These are phyloP conservation scores for Leucocoprinus sp. DNA, from an alignment of 768 basidiomycete genomes.

Conservation along the genomic window DNA sequence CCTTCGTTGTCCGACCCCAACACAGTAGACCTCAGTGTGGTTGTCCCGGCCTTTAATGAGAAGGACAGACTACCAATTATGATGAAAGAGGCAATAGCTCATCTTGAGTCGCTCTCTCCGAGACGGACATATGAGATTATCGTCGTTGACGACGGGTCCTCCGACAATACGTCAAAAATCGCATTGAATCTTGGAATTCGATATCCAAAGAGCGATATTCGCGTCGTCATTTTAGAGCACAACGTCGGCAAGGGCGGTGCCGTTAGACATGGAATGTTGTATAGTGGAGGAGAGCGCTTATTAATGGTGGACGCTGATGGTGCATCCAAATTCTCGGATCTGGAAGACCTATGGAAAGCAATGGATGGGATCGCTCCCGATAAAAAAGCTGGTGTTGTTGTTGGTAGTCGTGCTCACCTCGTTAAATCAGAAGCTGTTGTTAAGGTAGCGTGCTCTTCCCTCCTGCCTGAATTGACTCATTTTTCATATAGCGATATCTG, in stretches of 20 bases:
- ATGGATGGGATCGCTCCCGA: slow-evolving; percentile 56
- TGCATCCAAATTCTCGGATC: slow-evolving; percentile 79
- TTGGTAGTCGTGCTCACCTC: slow-evolving; percentile 89
- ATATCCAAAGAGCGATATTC: slow-evolving; percentile 53
- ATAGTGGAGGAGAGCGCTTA: slow-evolving; percentile 65
- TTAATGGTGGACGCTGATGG: slow-evolving; percentile 95
- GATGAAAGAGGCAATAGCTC: slow-evolving; percentile 67
- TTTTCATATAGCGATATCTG: slow-evolving; percentile 60
- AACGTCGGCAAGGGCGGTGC: slow-evolving; percentile 94
- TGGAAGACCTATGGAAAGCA: slow-evolving; percentile 68
- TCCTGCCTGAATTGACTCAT: neutral
- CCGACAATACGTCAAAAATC: slow-evolving; percentile 59
- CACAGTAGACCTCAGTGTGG: slow-evolving; percentile 65
- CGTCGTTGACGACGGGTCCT: slow-evolving; percentile 86
- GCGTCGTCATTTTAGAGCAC: slow-evolving; percentile 66
- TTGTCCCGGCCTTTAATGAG: slow-evolving; percentile 93
- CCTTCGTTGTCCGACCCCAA: slow-evolving; percentile 47
- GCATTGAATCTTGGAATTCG: slow-evolving; percentile 58
- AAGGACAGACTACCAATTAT: slow-evolving; percentile 73
- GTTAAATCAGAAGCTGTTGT: slow-evolving; percentile 91
- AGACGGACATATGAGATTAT: slow-evolving; percentile 70
- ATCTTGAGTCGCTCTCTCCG: slow-evolving; percentile 33
- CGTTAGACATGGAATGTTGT: slow-evolving; percentile 85
- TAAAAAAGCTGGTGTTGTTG: slow-evolving; percentile 52
- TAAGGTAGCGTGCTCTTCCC: slow-evolving; percentile 45